These are phyloP conservation scores for Colletotrichum sidae DNA, from an alignment of 2,329 filamentous ascomycete species.

Conservation along the genomic window DNA sequence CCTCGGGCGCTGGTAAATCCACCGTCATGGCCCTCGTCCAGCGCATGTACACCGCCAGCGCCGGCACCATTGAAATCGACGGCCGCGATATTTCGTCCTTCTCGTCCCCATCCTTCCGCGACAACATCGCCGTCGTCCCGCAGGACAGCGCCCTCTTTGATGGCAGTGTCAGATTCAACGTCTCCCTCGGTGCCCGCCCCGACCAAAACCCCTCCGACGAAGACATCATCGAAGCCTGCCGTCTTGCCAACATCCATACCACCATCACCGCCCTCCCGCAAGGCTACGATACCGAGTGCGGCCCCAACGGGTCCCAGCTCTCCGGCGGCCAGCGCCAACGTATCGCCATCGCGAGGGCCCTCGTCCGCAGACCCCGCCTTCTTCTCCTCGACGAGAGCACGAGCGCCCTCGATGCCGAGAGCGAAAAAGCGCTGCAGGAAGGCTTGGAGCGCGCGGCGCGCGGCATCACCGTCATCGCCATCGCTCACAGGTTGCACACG, in stretches of 20 bases:
- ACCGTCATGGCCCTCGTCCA: constrained; percentile 70
- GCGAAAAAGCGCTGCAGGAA: constrained; percentile 67
- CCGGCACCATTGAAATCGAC: constrained; percentile 57
- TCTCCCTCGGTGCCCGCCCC: constrained; percentile 54
- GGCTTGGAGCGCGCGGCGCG: constrained; percentile 62
- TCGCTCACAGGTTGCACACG: constrained; percentile 58
- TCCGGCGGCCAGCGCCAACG: constrained; percentile 79
- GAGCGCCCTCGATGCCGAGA: constrained; percentile 73
- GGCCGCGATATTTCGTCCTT: constrained; percentile 57
- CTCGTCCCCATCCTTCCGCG: constrained; percentile 50
- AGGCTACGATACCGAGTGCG: constrained; percentile 66
- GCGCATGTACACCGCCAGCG: constrained; percentile 58
- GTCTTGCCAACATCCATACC: constrained; percentile 69
- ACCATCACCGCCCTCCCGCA: constrained; percentile 65
- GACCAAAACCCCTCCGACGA: constrained; percentile 57
- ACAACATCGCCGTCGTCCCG: constrained; percentile 52
- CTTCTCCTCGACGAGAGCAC: constrained; percentile 79
- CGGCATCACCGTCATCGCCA: constrained; percentile 55
- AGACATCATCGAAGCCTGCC: constrained; percentile 67
- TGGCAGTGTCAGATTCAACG: constrained; percentile 54
- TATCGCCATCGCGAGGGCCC: constrained; percentile 75
- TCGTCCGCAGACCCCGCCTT: constrained; percentile 72
- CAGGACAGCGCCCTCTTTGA: constrained; percentile 56
- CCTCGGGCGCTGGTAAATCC: constrained; percentile 75
- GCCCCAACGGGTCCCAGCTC: constrained; percentile 73